Base-by-base conservation (phyloP, 495 filamentous ascomycete genomes). In the Neurospora sp. region DNA sequence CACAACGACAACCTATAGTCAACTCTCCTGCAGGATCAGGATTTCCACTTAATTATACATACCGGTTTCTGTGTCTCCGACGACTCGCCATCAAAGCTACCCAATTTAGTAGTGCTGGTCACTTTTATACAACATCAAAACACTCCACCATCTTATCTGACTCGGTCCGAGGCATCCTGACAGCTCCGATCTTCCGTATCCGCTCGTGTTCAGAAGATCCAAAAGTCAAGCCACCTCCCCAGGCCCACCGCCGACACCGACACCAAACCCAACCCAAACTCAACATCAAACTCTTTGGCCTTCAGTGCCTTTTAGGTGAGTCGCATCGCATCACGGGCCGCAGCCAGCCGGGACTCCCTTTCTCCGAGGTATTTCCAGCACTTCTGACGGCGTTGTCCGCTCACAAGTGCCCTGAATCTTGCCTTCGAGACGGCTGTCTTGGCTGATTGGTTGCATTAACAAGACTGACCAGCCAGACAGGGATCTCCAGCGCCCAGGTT, bases 381-480 rank as follows among this genome's bases (percentile, higher is more conserved):
- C 27, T 41, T 31, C 27, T 66, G 53, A 53, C 79, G 79, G 79
- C 72, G 69, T 75, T 79, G 76, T 66, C 78, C 78, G 78, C 44
- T 71, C 69, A 40, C 39, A 59, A 70, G 44, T 42, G 39, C 22
- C 20, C 68, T 46, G 44, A 71, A 38, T 48, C 59, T 72, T 69
- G 75, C 22, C 40, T 69, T 48, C 42, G 38, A 44, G 72, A 68
- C 69, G 27, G 41, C 72, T 69, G 72, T 76, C 73, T 76, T 71
- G 61, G 40, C 53, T 68, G 40, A 76, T 76, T 73, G 70, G 73
- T 69, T 70, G 73, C 53, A 66, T 66, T 66, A 66, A 35, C 53
- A 35, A 66, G 53, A 66, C 53, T 66, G 16, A 66, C 53, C 53
- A 66, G 53, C 53, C 27, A 66, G 53, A 66, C 53, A 66, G 53